Evolutionary conservation across 2,329 filamentous ascomycete species (phyloP), one percentile per base, ranked within the genome.

Genomic region (Fragosphaeria purpurea): DNA sequence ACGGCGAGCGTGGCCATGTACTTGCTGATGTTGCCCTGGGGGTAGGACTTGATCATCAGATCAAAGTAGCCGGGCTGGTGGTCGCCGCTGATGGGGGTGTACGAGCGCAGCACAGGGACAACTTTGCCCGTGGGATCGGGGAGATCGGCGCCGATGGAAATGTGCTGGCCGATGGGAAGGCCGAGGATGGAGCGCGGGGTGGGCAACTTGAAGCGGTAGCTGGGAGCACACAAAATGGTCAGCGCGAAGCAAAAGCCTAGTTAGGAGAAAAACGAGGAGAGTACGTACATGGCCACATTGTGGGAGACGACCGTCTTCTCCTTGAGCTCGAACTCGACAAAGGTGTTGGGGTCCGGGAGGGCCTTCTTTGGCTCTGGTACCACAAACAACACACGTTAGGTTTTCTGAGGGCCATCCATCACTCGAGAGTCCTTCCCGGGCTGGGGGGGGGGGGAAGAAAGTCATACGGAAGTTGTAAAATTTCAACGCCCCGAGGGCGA

Each of bases 101-200:
- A 95, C 30, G 88, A 94, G 63, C 89, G 86, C 50, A 94, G 83
- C 57, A 95, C 84, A 64, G 94, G 86, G 72, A 93, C 91, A 58
- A 74, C 74, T 61, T 77, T 76, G 64, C 88, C 88, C 61, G 87
- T 82, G 51, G 73, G 69, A 62, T 83, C 79, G 42, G 69, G 61
- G 55, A 89, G 80, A 51, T 78, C 80, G 50, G 89, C 91, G 59
- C 86, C 88, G 65, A 98, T 88, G 56, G 91, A 96, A 71, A 98
- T 96, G 76, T 98, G 93, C 74, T 98, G 93, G 65, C 93, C 93
- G 73, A 97, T 97, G 59, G 93, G 91, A 42, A 97, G 86, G 63
- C 93, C 93, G 62, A 97, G 87, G 67, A 96, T 88, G 59, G 86
- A 80, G 61, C 75, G 84, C 41, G 83, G 72, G 47, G 76, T 76